Evolutionary conservation across 768 basidiomycete genomes (phyloP).

Genomic region (Serendipita sp.): DNA sequence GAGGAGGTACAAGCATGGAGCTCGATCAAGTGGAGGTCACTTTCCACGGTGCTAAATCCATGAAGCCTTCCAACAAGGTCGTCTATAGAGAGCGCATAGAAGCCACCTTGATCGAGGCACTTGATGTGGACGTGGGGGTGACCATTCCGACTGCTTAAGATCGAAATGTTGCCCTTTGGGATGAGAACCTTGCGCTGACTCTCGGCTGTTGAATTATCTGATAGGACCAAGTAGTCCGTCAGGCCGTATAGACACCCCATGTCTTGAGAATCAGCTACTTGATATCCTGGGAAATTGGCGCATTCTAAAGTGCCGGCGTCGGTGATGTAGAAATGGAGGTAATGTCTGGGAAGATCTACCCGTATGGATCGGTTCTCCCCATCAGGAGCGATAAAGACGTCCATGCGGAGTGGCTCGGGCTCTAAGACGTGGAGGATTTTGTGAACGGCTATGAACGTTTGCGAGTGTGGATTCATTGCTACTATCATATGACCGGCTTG

Average conservation of each 20-base stretch:
- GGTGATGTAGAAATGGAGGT: conserved; percentile 25
- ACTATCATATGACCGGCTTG: background rate
- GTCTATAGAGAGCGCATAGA: conserved; percentile 20
- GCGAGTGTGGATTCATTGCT: conserved; percentile 11
- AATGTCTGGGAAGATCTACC: conserved; percentile 25
- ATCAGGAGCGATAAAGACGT: conserved; percentile 10
- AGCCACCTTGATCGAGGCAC: conserved; percentile 11
- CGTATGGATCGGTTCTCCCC: conserved; percentile 12
- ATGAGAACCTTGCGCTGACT: conserved; percentile 22
- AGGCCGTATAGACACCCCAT: conserved; percentile 31
- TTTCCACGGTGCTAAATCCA: conserved; percentile 16
- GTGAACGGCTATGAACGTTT: conserved; percentile 18
- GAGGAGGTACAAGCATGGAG: conserved; percentile 32
- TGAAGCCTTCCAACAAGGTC: conserved; percentile 17
- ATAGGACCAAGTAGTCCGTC: conserved; percentile 24
- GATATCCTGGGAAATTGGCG: conserved; percentile 12
- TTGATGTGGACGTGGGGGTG: conserved; percentile 13
- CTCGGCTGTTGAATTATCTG: conserved; percentile 8
- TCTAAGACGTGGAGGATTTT: conserved; percentile 16
- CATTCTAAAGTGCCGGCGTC: conserved; percentile 10
- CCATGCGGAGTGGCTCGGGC: conserved; percentile 12
- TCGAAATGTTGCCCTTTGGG: conserved; percentile 21
- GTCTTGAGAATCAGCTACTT: conserved; percentile 27
- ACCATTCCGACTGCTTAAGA: conserved; percentile 5
- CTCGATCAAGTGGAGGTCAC: conserved; percentile 23